A percentile compares a stretch with the other conserved stretches of the same genome.
phyloP scores from a whole-genome alignment of 2,329 filamentous ascomycete genomes.

The Nothophaeocryptopus gaeumannii region DNA sequence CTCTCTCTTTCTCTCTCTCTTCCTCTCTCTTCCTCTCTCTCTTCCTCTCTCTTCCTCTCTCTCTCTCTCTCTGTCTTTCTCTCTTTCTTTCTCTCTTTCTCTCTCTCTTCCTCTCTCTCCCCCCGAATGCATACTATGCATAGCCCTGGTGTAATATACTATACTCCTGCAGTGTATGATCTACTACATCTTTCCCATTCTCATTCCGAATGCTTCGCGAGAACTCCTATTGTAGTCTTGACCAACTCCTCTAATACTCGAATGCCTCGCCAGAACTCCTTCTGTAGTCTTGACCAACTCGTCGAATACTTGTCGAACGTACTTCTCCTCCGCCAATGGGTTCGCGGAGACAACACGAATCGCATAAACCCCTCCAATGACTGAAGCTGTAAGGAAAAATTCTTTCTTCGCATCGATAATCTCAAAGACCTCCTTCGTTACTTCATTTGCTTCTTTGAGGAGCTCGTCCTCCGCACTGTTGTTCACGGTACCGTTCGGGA shows the following conservation, averaged over 20 bases:
- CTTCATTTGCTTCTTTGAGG: slow-evolving; percentile 59
- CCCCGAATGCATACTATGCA: no score
- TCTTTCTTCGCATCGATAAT: slow-evolving; percentile 69
- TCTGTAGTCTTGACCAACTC: slow-evolving; percentile 65
- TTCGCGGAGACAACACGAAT: slow-evolving; percentile 80
- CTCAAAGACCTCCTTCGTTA: slow-evolving; percentile 75
- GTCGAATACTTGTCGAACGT: slow-evolving; percentile 71
- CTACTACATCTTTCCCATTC: no score
- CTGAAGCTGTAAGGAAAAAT: slow-evolving; percentile 77
- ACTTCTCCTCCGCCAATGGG: slow-evolving; percentile 65
- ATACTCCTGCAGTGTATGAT: no score
- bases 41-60: no score
- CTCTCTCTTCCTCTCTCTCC: no score
- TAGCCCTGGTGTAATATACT: no score
- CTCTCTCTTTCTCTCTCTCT: no score
- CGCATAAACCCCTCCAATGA: slow-evolving; percentile 69
- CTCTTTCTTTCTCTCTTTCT: no score
- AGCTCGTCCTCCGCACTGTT: slow-evolving; percentile 35
- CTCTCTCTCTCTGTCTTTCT: no score
- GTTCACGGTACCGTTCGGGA: slow-evolving; percentile 15
- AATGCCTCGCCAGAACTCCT: slow-evolving; percentile 43
- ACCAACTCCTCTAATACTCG: slow-evolving; percentile 71
- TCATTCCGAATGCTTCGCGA: slow-evolving; percentile 42
- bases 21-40: no score
- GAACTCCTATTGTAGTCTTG: slow-evolving; percentile 57